Conservation (phyloP, 352 stramenopile genomes). For the Globisporangium heterothallicum region DNA sequence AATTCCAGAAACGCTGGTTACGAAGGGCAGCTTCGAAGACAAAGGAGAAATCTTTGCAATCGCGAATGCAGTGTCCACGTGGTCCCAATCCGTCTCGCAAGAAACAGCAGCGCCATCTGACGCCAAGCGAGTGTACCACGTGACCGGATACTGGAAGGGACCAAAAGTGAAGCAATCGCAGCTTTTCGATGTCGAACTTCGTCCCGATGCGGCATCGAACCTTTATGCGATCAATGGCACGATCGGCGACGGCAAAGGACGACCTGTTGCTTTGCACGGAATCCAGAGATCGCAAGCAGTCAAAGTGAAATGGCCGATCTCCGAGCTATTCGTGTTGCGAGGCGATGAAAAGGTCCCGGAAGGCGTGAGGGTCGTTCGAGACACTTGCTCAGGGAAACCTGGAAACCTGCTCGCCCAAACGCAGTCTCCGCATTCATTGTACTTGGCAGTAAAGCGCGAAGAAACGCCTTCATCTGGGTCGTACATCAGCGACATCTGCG, state of each 20-base stretch:
- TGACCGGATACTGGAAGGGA: conserved; percentile 75
- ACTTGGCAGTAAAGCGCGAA: conserved; percentile 68
- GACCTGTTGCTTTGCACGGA: conserved; percentile 44
- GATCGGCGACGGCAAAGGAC: conserved; percentile 64
- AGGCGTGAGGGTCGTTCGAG: conserved; percentile 53
- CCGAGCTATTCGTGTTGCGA: conserved; percentile 62
- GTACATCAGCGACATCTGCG: conserved; percentile 69
- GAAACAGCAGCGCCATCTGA: conserved; percentile 8
- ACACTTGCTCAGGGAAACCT: conserved; percentile 64
- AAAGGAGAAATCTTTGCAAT: conserved; percentile 66
- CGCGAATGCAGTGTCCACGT: conserved; percentile 36
- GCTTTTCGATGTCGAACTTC: conserved; percentile 73
- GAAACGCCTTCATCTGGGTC: conserved; percentile 28
- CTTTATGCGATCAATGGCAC: conserved; percentile 56
- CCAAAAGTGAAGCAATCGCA: conserved; percentile 62
- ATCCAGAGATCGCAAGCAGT: conserved; percentile 56
- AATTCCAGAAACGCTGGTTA: conserved; percentile 39
- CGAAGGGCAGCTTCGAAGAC: conserved; percentile 65
- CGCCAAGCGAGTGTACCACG: conserved; percentile 31
- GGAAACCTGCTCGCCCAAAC: conserved; percentile 76
- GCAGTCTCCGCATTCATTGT: conserved; percentile 62
- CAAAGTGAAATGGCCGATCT: conserved; percentile 73
- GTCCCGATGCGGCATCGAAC: conserved; percentile 19
- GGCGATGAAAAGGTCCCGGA: conserved; percentile 72
- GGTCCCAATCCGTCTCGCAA: conserved; percentile 30